Evolutionary conservation across 257 asterid genomes (phyloP).

Genomic region (Nicotiana benthamiana): DNA sequence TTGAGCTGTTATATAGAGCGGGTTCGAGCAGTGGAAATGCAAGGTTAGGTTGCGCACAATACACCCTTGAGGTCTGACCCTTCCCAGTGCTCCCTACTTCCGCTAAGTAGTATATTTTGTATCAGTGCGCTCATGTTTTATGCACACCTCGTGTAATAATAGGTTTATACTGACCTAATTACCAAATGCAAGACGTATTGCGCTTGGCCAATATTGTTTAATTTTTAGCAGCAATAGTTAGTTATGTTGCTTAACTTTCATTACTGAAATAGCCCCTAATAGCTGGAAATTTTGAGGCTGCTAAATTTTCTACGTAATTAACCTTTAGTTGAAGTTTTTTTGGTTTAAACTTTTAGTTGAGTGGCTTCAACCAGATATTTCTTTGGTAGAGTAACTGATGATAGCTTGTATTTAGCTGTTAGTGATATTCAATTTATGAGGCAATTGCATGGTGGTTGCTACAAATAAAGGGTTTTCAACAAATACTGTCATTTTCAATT

Average conservation of each 20-base stretch:
- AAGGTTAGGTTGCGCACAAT: no score
- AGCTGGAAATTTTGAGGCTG: neutral
- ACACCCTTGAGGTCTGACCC: no score
- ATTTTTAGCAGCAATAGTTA: neutral
- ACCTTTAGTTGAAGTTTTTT: neutral
- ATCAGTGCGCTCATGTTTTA: neutral
- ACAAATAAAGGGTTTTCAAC: neutral
- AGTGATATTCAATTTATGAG: neutral
- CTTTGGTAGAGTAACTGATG: slow-evolving; percentile 5
- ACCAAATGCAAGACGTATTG: neutral
- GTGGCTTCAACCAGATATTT: neutral
- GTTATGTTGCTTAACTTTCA: neutral
- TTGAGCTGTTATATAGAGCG: neutral
- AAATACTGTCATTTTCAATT: neutral
- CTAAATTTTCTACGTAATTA: neutral
- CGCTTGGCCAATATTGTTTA: neutral
- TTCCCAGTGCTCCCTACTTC: neutral
- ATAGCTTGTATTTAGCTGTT: neutral
- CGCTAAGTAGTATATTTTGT: neutral
- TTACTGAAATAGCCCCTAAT: neutral
- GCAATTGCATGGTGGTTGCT: neutral
- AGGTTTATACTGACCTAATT: neutral
- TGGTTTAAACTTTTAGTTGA: neutral
- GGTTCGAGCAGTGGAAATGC: no score
- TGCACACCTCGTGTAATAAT: neutral